Conservation (phyloP, 805 yeast species). For the Priceomyces medius region DNA sequence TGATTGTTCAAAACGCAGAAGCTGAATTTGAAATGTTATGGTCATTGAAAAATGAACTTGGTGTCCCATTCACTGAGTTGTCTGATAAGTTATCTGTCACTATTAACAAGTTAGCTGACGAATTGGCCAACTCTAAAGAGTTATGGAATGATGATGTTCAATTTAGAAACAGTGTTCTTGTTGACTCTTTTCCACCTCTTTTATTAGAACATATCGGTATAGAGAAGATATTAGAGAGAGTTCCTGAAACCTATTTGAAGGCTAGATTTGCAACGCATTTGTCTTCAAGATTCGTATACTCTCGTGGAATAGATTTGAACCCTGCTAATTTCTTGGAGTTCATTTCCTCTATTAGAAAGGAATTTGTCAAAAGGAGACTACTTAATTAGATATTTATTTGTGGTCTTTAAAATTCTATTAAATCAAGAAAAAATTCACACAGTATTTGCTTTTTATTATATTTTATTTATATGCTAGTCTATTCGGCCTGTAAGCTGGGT, state of each 20-base stretch:
- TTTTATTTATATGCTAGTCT: background rate
- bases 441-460: background rate
- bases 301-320: slow-evolving; percentile 76
- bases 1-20: slow-evolving; percentile 74
- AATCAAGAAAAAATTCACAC: background rate
- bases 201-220: slow-evolving; percentile 66
- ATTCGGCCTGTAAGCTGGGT: too few species aligned
- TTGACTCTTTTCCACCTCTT: slow-evolving; percentile 74
- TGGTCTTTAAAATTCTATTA: background rate
- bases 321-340: slow-evolving; percentile 75
- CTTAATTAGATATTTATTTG: slow-evolving; percentile 14
- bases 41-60: slow-evolving; percentile 66
- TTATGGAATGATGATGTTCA: slow-evolving; percentile 78
- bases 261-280: slow-evolving; percentile 86
- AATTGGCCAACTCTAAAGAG: slow-evolving; percentile 74
- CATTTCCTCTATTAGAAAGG: slow-evolving; percentile 57
- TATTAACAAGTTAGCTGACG: slow-evolving; percentile 82
- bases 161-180: slow-evolving; percentile 74
- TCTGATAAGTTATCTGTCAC: slow-evolving; percentile 83
- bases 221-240: slow-evolving; percentile 65
- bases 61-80: slow-evolving; percentile 61
- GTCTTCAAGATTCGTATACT: slow-evolving; percentile 82
- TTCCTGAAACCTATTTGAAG: slow-evolving; percentile 83
- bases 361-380: slow-evolving; percentile 30
- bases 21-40: slow-evolving; percentile 86